Percentiles rank a stretch among this genome's conserved stretches.
These are phyloP conservation scores for Cladosporium sp. DNA, from an alignment of 2,329 filamentous ascomycete species.

Conservation along the genomic window DNA sequence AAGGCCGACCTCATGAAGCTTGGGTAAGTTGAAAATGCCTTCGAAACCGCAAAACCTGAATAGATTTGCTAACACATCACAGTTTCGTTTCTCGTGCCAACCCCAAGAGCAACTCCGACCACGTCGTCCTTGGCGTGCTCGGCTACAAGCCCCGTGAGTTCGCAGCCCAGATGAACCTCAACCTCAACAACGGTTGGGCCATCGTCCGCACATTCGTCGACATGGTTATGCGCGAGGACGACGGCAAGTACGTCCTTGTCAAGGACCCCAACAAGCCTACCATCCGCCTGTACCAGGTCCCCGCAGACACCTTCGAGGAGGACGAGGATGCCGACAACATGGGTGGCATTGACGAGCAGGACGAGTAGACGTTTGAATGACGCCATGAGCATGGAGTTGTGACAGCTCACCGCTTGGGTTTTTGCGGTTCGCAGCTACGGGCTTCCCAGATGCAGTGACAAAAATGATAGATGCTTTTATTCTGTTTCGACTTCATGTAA, in stretches of 20 bases:
- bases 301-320: conserved; percentile 84
- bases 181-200: conserved; percentile 96
- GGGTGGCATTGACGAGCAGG: conserved; percentile 55
- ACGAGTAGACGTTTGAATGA: conserved; percentile 46
- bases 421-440: conserved; percentile 13
- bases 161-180: conserved; percentile 95
- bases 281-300: conserved; percentile 89
- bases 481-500: conserved; percentile 5
- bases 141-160: conserved; percentile 99
- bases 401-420: conserved; percentile 15
- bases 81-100: conserved; percentile 95
- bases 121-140: conserved; percentile 91
- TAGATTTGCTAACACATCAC: conserved; percentile 24
- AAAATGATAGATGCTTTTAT: conserved; percentile 18
- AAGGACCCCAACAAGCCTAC: conserved; percentile 97
- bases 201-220: conserved; percentile 98
- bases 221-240: conserved; percentile 73
- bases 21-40: conserved; percentile 61
- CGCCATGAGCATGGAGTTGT: conserved; percentile 15
- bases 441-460: conserved; percentile 15
- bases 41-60: background rate
- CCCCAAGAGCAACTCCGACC: conserved; percentile 88
- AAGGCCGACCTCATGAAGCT: conserved; percentile 99
- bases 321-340: conserved; percentile 76
- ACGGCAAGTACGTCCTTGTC: conserved; percentile 73